phyloP scores from a whole-genome alignment of 176 grass and related monocot species.

The Saccharum officinarum region DNA sequence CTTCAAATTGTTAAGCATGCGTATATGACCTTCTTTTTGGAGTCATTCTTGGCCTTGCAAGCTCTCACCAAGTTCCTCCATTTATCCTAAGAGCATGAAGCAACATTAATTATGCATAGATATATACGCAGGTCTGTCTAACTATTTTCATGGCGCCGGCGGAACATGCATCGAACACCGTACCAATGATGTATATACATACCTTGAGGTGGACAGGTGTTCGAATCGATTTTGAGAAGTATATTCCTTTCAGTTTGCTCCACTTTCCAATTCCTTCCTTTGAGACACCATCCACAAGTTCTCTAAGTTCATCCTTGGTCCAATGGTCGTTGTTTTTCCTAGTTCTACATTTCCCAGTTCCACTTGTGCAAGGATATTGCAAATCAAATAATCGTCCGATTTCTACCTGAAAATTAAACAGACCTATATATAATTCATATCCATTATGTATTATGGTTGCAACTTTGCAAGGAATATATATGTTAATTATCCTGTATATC shows the following conservation, averaged over 20 bases:
- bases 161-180: not conserved
- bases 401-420: not conserved
- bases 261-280: not conserved
- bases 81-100: not conserved
- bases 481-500: not conserved
- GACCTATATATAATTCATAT: not conserved
- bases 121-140: not conserved
- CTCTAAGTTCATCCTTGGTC: not conserved
- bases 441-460: not conserved
- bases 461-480: not conserved
- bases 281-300: not conserved
- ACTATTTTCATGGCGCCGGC: not conserved
- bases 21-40: not conserved
- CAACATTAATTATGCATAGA: not conserved
- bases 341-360: not conserved
- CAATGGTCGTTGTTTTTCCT: slow-evolving; percentile 5
- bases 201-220: slow-evolving; percentile 7
- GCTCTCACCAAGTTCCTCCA: not conserved
- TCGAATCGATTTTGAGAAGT: slow-evolving; percentile 8
- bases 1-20: not conserved
- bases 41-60: not conserved
- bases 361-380: not conserved
- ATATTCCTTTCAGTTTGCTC: not conserved
- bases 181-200: not conserved
- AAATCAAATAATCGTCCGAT: not conserved